phyloP scores from a whole-genome alignment of 225 moss, liverwort and hornwort species.

The Pleurozium schreberi region DNA sequence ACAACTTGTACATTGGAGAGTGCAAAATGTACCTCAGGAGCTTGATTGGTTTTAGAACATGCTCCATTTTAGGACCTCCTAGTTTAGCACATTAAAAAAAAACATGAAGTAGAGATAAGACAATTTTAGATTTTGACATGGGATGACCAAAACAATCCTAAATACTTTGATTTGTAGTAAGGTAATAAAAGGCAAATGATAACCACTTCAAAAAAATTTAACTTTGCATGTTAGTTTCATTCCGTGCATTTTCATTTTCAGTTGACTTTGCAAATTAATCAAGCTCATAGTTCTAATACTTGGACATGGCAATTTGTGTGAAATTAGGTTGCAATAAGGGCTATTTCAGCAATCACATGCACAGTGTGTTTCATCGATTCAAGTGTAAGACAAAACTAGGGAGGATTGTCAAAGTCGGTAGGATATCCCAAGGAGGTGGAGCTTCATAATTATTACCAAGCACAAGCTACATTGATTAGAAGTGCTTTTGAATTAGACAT shows the following conservation, averaged over 20 bases:
- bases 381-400: too few relatives aligned
- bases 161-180: too few relatives aligned
- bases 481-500: background rate
- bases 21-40: too few relatives aligned
- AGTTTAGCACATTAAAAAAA: background rate
- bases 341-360: background rate
- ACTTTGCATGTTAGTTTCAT: too few relatives aligned
- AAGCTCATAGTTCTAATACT: background rate
- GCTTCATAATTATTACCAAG: background rate
- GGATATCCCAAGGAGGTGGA: background rate
- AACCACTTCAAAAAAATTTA: background rate
- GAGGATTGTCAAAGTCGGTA: background rate
- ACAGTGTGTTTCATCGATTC: background rate
- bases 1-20: too few relatives aligned
- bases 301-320: background rate
- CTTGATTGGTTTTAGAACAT: too few relatives aligned
- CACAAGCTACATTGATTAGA: background rate
- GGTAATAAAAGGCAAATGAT: background rate
- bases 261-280: background rate
- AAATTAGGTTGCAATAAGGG: background rate
- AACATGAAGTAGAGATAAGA: background rate
- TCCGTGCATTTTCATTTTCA: too few relatives aligned
- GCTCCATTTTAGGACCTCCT: too few relatives aligned
- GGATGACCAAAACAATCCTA: background rate
- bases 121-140: background rate